These are phyloP conservation scores for Debaryomyces sp. DNA, from an alignment of 1,139 yeast genomes.

Conservation along the genomic window DNA sequence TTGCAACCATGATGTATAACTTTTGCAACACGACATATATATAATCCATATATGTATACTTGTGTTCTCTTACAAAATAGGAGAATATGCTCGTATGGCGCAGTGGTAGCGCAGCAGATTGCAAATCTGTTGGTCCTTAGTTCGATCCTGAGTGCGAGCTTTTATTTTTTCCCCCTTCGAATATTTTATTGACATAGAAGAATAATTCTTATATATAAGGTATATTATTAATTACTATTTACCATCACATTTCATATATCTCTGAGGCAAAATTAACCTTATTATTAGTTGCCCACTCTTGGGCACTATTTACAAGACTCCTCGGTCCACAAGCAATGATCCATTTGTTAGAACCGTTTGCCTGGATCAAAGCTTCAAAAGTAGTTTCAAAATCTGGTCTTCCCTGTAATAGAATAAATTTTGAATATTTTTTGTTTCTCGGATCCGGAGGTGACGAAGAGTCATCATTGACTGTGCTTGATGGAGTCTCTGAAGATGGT, in stretches of 20 bases:
- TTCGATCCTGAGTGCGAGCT: constrained; percentile 85
- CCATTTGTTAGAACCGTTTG: constrained; percentile 46
- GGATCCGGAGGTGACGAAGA: not conserved
- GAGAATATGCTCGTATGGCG: constrained; percentile 74
- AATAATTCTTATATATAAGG: too few species aligned
- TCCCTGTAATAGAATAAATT: constrained; percentile 19
- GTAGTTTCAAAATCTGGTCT: constrained; percentile 45
- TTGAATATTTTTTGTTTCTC: not conserved
- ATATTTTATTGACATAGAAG: too few species aligned
- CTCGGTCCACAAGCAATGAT: constrained; percentile 75
- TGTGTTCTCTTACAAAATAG: too few species aligned
- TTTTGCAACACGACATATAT: too few species aligned
- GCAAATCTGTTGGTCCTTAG: constrained; percentile 91
- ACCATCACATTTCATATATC: constrained; percentile 30
- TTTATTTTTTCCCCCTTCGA: too few species aligned
- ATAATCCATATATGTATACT: too few species aligned
- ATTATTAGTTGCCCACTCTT: constrained; percentile 40
- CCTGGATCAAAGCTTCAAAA: constrained; percentile 26
- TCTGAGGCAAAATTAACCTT: constrained; percentile 50
- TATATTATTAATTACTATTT: not conserved
- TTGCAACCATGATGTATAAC: too few species aligned
- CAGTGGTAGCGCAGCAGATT: constrained; percentile 93
- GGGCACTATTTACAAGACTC: constrained; percentile 50
- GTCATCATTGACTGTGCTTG: not conserved
- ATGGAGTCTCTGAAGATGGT: constrained; percentile 6